Conservation (phyloP, 371 early-diverging fungal species). For the Rhizopus stolonifer region DNA sequence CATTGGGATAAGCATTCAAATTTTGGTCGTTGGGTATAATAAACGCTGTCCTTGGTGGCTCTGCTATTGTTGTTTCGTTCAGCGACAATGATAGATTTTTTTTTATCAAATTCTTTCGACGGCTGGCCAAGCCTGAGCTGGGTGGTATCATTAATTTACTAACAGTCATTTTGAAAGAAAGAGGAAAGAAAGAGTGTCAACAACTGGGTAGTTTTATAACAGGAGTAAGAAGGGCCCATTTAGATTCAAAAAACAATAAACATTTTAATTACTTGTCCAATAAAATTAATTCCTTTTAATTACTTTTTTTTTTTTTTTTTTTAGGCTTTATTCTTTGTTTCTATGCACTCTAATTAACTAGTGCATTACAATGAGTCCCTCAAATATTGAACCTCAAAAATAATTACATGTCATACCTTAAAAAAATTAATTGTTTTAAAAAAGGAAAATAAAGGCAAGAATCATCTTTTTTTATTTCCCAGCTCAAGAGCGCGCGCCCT, state of each 20-base stretch:
- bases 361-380: too few relatives aligned
- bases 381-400: neutral
- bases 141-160: constrained; percentile 18
- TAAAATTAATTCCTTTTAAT: neutral
- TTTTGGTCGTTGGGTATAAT: constrained; percentile 17
- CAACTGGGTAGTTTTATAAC: neutral
- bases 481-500: too few relatives aligned
- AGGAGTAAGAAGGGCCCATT: neutral
- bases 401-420: too few relatives aligned
- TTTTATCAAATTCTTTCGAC: constrained; percentile 23
- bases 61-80: constrained; percentile 13
- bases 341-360: neutral
- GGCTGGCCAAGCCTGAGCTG: constrained; percentile 23
- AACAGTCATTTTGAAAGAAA: constrained; percentile 5
- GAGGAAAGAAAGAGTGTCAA: neutral
- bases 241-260: neutral
- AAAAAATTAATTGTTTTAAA: too few relatives aligned
- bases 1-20: constrained; percentile 41
- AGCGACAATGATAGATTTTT: constrained; percentile 41
- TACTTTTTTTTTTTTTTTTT: neutral
- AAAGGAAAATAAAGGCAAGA: too few relatives aligned
- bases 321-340: neutral
- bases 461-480: too few relatives aligned
- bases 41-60: constrained; percentile 13
- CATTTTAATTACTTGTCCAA: constrained; percentile 1